Base-by-base conservation (phyloP, 495 filamentous ascomycete species). In the Penicillium atrosanguineum region DNA sequence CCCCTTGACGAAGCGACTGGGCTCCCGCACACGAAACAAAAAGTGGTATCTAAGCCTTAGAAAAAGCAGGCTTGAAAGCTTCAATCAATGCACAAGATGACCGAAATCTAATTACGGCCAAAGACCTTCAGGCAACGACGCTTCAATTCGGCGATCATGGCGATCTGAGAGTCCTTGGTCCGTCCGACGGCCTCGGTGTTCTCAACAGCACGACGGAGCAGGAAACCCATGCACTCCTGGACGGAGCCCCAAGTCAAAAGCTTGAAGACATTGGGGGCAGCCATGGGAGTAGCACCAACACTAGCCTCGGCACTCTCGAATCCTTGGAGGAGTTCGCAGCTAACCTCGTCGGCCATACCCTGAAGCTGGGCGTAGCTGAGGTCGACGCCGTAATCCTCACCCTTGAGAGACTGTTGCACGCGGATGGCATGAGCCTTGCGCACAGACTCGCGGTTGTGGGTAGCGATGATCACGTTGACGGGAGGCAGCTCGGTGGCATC, bases 291-390 rank as follows among this genome's bases (percentile, higher is more conserved):
- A 16, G 49, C 50, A 26, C 55, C 54, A 28, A 57, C 57, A 9
- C 43, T 47, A 44, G 50, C 15, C 46, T 69, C 68, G 26, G 67
- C 65, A 26, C 37, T 59, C 51, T 75, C 62, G 53, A 78, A 71
- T 4, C 79, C 80, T 54, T 83, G 68, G 21, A 96, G 81, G 15
- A 97, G 73, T 61, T 89, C 87, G 56, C 89, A 88, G 70, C 86
- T 90, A 19, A 98, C 84, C 62, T 98, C 94, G 56, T 98, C 94
- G 15, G 94, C 94, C 94, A 97, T 97, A 19, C 94, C 94, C 78
- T 93, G 88, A 7, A 98, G 80, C 70, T 98, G 94, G 6, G 89
- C 93, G 69, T 91, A 96, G 25, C 83, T 83, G 15, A 96, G 75
- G 20, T 88, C 80, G 5, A 82, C 77, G n/a, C 59, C 71, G 34